Conservation (phyloP, 345 rosid species). For the Salix caprea region DNA sequence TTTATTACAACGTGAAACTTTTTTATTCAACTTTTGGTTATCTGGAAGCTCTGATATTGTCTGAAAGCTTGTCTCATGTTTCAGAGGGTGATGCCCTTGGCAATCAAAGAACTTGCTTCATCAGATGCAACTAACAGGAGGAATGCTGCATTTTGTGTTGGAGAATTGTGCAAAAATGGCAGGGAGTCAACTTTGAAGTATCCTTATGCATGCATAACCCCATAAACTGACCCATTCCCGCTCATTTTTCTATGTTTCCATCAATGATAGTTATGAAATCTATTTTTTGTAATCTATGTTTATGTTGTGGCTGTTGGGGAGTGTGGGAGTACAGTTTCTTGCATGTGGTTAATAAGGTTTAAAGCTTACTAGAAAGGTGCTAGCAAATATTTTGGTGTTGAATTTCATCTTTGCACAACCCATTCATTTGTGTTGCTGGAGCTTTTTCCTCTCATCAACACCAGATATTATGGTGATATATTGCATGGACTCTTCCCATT, state of each 20-base stretch:
- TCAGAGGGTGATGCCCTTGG: slow-evolving; percentile 91
- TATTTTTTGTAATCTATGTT: not conserved
- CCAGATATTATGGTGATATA: slow-evolving; percentile 73
- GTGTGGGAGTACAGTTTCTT: not conserved
- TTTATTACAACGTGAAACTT: slow-evolving; percentile 3
- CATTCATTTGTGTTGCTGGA: not conserved
- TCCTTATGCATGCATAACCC: slow-evolving; percentile 38
- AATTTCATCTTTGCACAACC: slow-evolving; percentile 5
- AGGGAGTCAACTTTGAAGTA: slow-evolving; percentile 82
- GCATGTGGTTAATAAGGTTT: not conserved
- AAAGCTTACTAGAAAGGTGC: slow-evolving; percentile 6
- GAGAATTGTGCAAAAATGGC: slow-evolving; percentile 95
- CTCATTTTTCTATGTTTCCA: not conserved
- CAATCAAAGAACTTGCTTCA: slow-evolving; percentile 79
- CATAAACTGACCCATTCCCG: not conserved
- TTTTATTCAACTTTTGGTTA: not conserved
- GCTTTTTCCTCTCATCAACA: slow-evolving; percentile 40
- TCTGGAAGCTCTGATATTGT: not conserved
- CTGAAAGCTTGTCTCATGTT: slow-evolving; percentile 25
- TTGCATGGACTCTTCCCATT: slow-evolving; percentile 68
- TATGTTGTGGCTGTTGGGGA: not conserved
- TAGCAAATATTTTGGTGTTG: slow-evolving; percentile 2
- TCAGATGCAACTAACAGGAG: slow-evolving; percentile 89
- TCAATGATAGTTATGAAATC: not conserved
- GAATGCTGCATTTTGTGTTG: slow-evolving; percentile 97